A percentile compares a stretch with the other conserved stretches of the same genome.
These are phyloP conservation scores for Cicer bijugum DNA, from an alignment of 306 rosid genomes.

Conservation along the genomic window DNA sequence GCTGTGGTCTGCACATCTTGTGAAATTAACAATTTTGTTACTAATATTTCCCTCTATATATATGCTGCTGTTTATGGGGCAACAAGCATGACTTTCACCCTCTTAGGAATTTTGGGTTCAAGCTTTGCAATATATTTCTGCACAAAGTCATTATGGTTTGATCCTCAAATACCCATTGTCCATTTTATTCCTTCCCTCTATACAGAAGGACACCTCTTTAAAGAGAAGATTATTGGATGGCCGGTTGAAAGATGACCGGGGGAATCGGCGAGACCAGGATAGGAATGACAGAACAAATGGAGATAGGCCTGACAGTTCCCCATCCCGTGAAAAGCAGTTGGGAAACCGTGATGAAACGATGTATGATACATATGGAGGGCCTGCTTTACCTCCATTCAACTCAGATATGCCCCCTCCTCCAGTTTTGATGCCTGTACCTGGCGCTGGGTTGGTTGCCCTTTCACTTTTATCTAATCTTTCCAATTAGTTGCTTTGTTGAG, in stretches of 20 bases:
- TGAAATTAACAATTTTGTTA: not conserved
- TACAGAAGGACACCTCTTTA: constrained; percentile 74
- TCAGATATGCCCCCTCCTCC: constrained; percentile 87
- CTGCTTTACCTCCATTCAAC: constrained; percentile 68
- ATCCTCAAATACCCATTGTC: constrained; percentile 32
- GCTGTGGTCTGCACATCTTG: not conserved
- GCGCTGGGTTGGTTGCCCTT: constrained; percentile 82
- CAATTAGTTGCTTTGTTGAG: not conserved
- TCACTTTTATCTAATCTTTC: constrained; percentile 11
- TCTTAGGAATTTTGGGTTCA: constrained; percentile 13
- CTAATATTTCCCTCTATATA: not conserved
- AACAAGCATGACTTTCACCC: constrained; percentile 20
- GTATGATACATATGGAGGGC: constrained; percentile 80
- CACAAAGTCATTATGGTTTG: constrained; percentile 19
- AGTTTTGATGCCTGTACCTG: constrained; percentile 98
- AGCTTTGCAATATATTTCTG: constrained; percentile 17
- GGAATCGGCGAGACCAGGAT: constrained; percentile 79
- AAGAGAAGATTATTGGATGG: constrained; percentile 70
- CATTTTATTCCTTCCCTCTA: constrained; percentile 4
- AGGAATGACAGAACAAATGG: constrained; percentile 65
- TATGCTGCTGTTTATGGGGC: constrained; percentile 28
- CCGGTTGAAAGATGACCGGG: constrained; percentile 88
- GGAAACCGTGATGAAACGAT: constrained; percentile 86
- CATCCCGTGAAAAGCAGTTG: constrained; percentile 66
- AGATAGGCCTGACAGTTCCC: constrained; percentile 74